These are phyloP conservation scores for Apiospora pterosperma DNA, from an alignment of 2,329 filamentous ascomycete genomes.

Conservation along the genomic window DNA sequence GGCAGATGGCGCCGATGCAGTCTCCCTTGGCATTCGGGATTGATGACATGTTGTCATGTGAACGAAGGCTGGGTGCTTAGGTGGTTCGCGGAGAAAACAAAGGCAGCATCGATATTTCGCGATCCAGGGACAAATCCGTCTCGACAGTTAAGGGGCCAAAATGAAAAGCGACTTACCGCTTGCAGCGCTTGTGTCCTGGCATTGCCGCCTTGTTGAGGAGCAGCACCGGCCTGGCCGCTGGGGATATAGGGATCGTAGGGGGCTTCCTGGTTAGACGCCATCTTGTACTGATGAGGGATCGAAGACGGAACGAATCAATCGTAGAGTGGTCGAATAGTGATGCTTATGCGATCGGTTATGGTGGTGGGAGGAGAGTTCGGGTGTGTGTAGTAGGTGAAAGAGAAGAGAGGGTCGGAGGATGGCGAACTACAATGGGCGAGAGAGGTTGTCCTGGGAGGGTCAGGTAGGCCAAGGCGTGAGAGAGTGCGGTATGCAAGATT, in stretches of 20 bases:
- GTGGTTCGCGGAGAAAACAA: slow-evolving; percentile 1
- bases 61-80: slow-evolving; percentile 4
- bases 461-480: background rate
- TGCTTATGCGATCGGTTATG: background rate
- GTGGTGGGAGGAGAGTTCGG: background rate
- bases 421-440: background rate
- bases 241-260: slow-evolving; percentile 92
- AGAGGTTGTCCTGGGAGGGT: background rate
- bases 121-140: slow-evolving; percentile 15
- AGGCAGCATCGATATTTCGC: slow-evolving; percentile 10
- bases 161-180: slow-evolving; percentile 60
- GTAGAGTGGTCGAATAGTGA: background rate
- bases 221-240: slow-evolving; percentile 50
- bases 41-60: background rate
- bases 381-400: background rate
- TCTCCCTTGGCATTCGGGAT: background rate
- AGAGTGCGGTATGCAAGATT: background rate
- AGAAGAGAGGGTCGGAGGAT: background rate
- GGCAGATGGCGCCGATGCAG: background rate
- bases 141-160: background rate
- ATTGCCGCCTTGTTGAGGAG: slow-evolving; percentile 43
- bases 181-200: slow-evolving; percentile 66
- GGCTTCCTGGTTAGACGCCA: slow-evolving; percentile 49
- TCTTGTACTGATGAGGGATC: slow-evolving; percentile 29
- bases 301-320: slow-evolving; percentile 1